phyloP scores from a whole-genome alignment of 2,329 filamentous ascomycete genomes.

The Lithohypha guttulata region DNA sequence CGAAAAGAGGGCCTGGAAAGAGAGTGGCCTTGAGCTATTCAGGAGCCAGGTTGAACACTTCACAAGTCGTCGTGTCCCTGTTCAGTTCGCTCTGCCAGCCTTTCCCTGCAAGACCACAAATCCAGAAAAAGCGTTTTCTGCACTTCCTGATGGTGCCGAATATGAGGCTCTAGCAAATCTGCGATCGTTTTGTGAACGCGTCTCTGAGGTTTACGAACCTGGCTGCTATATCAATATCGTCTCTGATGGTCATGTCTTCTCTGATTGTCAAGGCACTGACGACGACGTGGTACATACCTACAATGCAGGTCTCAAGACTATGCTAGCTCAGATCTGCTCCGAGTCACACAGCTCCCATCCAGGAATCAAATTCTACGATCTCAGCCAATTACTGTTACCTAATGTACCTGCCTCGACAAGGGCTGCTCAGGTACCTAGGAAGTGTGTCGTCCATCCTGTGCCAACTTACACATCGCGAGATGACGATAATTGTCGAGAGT shows the following conservation, averaged over 20 bases:
- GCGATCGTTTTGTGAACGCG: constrained; percentile 22
- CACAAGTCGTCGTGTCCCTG: constrained; percentile 14
- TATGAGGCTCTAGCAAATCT: constrained; percentile 26
- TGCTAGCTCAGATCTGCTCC: constrained; percentile 24
- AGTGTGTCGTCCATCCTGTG: constrained; percentile 7
- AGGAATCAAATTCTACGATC: not conserved
- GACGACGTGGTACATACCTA: constrained; percentile 34
- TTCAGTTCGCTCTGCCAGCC: constrained; percentile 28
- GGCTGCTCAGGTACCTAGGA: too few species aligned
- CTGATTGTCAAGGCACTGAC: constrained; percentile 37
- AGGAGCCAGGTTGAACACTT: constrained; percentile 8
- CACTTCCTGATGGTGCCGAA: constrained; percentile 29
- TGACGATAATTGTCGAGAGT: constrained; percentile 25
- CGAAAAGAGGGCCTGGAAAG: not conserved
- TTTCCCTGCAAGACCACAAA: constrained; percentile 35
- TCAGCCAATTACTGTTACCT: not conserved
- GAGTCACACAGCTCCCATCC: not conserved
- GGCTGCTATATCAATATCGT: constrained; percentile 31
- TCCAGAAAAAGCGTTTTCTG: constrained; percentile 26
- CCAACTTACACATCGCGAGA: constrained; percentile 22
- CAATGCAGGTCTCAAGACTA: constrained; percentile 28
- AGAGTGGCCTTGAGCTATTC: not conserved
- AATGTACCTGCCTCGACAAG: not conserved
- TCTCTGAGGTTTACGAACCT: constrained; percentile 26
- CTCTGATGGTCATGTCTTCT: constrained; percentile 34